A percentile compares a stretch with the other conserved stretches of the same genome.
phyloP scores from a whole-genome alignment of 2,329 filamentous ascomycete species.

The Colletotrichum endophyticum region DNA sequence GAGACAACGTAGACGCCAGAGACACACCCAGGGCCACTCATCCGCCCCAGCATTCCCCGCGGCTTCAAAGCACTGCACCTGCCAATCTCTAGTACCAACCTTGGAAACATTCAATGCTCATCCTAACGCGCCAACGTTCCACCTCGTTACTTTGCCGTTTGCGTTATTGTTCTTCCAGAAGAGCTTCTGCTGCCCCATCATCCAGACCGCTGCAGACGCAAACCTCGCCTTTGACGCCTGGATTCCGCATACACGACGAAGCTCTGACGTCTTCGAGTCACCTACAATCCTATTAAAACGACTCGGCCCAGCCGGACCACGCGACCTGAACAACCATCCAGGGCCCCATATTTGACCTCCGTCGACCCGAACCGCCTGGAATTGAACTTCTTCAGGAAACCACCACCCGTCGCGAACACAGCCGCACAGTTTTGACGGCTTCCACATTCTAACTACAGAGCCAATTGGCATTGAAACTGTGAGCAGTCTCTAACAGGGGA shows the following conservation, averaged over 20 bases:
- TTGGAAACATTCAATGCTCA: constrained; percentile 22
- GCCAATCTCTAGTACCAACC: background rate
- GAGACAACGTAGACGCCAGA: background rate
- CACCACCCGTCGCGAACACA: background rate
- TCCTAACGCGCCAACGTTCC: constrained; percentile 19
- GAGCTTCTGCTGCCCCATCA: background rate
- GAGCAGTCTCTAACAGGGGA: constrained; percentile 13
- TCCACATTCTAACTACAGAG: background rate
- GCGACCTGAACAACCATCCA: background rate
- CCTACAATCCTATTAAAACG: background rate
- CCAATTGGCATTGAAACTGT: background rate
- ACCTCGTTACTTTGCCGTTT: constrained; percentile 15
- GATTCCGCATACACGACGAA: background rate
- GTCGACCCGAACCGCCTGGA: background rate
- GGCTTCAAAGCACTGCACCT: background rate
- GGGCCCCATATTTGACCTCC: background rate
- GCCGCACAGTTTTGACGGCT: background rate
- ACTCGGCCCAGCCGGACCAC: background rate
- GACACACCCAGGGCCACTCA: background rate
- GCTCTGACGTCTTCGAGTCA: background rate
- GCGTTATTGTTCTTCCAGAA: constrained; percentile 4
- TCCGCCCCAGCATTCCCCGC: constrained; percentile 5
- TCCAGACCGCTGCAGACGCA: background rate
- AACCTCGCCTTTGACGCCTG: background rate
- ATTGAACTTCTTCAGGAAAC: background rate